Evolutionary conservation across 352 stramenopile genomes (phyloP).

Genomic region (Globisporangium perplexum): DNA sequence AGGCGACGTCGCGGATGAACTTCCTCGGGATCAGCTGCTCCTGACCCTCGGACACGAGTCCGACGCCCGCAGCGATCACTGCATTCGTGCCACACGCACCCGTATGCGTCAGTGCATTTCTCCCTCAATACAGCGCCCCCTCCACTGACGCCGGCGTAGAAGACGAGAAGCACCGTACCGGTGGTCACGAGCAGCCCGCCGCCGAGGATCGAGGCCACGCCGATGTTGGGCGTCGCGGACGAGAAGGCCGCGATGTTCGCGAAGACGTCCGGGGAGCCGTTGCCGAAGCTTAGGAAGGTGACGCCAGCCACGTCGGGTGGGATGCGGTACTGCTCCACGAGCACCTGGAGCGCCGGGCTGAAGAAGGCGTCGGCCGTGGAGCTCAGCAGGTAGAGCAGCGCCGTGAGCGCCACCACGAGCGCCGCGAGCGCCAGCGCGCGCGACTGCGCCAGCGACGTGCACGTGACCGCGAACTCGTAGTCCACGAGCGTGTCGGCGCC

Average conservation of each 20-base stretch:
- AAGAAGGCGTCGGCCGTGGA: slow-evolving; percentile 84
- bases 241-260: slow-evolving; percentile 76
- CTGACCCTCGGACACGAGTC: slow-evolving; percentile 56
- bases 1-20: slow-evolving; percentile 64
- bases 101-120: neutral
- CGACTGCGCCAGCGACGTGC: slow-evolving; percentile 38
- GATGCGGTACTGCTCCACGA: slow-evolving; percentile 76
- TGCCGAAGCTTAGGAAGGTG: slow-evolving; percentile 80
- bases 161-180: slow-evolving; percentile 24
- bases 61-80: slow-evolving; percentile 71
- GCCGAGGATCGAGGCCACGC: slow-evolving; percentile 61
- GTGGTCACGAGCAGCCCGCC: slow-evolving; percentile 69
- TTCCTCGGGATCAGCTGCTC: slow-evolving; percentile 75
- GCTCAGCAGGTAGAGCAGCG: slow-evolving; percentile 74
- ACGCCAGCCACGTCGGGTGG: slow-evolving; percentile 67
- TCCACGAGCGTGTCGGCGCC: slow-evolving; percentile 45
- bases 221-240: slow-evolving; percentile 56
- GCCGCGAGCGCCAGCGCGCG: slow-evolving; percentile 24
- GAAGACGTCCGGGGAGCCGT: slow-evolving; percentile 75
- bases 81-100: neutral
- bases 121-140: neutral
- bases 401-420: slow-evolving; percentile 42
- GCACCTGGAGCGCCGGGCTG: slow-evolving; percentile 60
- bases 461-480: slow-evolving; percentile 63
- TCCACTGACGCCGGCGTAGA: no score